phyloP scores from a whole-genome alignment of 805 yeast species.

The Barnettozyma sp. region DNA sequence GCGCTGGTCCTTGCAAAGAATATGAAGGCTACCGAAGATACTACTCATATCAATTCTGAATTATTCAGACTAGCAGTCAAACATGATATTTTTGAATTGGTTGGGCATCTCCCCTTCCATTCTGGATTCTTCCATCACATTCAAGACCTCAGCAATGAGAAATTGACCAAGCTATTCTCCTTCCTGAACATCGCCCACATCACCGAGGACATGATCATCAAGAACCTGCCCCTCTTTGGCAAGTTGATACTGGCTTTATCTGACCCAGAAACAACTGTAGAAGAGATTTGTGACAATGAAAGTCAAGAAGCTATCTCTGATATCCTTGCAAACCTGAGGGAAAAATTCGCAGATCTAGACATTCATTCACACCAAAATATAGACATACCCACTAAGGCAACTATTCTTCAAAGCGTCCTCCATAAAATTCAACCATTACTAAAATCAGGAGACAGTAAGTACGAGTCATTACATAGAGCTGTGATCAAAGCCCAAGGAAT shows the following conservation, averaged over 20 bases:
- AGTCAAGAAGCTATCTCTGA: background rate
- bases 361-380: background rate
- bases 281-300: background rate
- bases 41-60: background rate
- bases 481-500: conserved; percentile 3
- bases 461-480: background rate
- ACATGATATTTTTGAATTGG: conserved; percentile 2
- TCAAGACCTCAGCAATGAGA: background rate
- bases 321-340: background rate
- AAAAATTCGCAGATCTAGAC: background rate
- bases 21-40: background rate
- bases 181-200: conserved; percentile 1
- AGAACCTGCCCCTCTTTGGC: conserved; percentile 6
- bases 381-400: conserved; percentile 1
- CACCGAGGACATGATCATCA: background rate
- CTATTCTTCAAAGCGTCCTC: background rate
- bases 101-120: background rate
- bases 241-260: conserved; percentile 4
- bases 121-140: background rate
- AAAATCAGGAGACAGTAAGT: conserved; percentile 1
- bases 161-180: conserved; percentile 3
- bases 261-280: background rate
- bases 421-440: background rate
- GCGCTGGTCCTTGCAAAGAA: conserved; percentile 2
- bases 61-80: conserved; percentile 5